A percentile compares a stretch with the other conserved stretches of the same genome.
phyloP scores from a whole-genome alignment of 768 basidiomycete species.

The Kwoniella shandongensis region DNA sequence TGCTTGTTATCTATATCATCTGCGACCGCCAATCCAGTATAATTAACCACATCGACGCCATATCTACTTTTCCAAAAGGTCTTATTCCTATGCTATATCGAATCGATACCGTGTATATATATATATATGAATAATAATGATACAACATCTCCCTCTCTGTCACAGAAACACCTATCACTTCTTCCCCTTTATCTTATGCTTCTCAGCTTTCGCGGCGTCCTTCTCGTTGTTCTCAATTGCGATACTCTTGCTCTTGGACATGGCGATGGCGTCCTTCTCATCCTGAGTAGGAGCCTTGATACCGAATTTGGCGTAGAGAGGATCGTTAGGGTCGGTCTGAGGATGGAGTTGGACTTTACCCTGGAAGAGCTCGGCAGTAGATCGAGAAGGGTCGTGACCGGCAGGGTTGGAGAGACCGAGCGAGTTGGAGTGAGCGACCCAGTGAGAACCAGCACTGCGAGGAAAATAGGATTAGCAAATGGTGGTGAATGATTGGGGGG shows the following conservation, averaged over 20 bases:
- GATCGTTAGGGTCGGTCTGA: conserved; percentile 71
- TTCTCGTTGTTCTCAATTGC: background rate
- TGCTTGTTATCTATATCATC: too few relatives aligned
- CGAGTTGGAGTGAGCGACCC: conserved; percentile 59
- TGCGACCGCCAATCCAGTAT: too few relatives aligned
- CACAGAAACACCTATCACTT: background rate
- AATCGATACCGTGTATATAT: too few relatives aligned
- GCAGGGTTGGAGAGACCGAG: conserved; percentile 71
- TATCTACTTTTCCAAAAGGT: too few relatives aligned
- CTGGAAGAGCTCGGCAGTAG: conserved; percentile 40
- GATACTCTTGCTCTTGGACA: background rate
- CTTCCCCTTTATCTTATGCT: background rate
- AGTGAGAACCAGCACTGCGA: conserved; percentile 43
- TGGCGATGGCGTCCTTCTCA: background rate
- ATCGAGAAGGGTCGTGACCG: conserved; percentile 62
- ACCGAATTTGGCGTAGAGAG: conserved; percentile 33
- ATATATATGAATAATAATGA: too few relatives aligned
- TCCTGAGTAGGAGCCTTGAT: conserved; percentile 11
- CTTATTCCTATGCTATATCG: too few relatives aligned
- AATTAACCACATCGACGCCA: too few relatives aligned
- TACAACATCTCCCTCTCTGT: too few relatives aligned
- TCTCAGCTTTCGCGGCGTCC: background rate
- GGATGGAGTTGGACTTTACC: conserved; percentile 83
- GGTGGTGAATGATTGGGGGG: background rate
- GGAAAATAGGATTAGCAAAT: conserved; percentile 44